A percentile compares a stretch with the other conserved stretches of the same genome.
phyloP scores from a whole-genome alignment of 2,329 filamentous ascomycete genomes.

The Neurospora crassa region DNA sequence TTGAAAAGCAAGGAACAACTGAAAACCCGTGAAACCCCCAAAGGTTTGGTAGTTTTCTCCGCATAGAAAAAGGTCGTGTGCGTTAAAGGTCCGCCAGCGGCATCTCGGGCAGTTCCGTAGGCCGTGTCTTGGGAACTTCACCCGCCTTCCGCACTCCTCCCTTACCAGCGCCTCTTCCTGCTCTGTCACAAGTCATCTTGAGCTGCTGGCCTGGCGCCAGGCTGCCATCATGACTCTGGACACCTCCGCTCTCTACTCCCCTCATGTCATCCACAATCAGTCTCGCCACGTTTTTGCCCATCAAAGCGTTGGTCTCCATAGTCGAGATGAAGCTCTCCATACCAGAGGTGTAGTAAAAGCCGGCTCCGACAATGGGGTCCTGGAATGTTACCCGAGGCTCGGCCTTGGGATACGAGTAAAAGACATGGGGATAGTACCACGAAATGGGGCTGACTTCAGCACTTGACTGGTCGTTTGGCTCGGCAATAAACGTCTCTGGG shows the following conservation, averaged over 20 bases:
- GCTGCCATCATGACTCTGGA: not conserved
- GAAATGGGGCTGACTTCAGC: conserved; percentile 45
- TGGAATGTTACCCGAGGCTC: conserved; percentile 84
- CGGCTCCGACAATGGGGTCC: conserved; percentile 57
- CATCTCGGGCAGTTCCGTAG: conserved; percentile 1
- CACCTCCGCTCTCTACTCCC: not conserved
- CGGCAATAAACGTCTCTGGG: conserved; percentile 29
- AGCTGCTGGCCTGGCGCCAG: not conserved
- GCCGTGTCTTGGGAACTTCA: conserved; percentile 7
- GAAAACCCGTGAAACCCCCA: not conserved
- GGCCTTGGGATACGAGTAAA: conserved; percentile 78
- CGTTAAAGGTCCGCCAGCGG: not conserved
- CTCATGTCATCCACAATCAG: conserved; percentile 54
- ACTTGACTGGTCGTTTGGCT: conserved; percentile 16
- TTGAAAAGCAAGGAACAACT: not conserved
- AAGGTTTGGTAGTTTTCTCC: not conserved
- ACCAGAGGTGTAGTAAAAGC: conserved; percentile 61
- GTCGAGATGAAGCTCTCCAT: conserved; percentile 94
- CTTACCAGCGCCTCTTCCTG: not conserved
- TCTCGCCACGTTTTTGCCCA: conserved; percentile 76
- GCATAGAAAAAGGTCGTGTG: not conserved
- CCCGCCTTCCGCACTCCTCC: not conserved
- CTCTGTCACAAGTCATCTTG: conserved; percentile 4
- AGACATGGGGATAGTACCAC: conserved; percentile 70
- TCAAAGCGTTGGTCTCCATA: conserved; percentile 92